Evolutionary conservation across 1,284 basidiomycete genomes (phyloP), one percentile per base, ranked within the genome.

Genomic region (Melampsora americana): DNA sequence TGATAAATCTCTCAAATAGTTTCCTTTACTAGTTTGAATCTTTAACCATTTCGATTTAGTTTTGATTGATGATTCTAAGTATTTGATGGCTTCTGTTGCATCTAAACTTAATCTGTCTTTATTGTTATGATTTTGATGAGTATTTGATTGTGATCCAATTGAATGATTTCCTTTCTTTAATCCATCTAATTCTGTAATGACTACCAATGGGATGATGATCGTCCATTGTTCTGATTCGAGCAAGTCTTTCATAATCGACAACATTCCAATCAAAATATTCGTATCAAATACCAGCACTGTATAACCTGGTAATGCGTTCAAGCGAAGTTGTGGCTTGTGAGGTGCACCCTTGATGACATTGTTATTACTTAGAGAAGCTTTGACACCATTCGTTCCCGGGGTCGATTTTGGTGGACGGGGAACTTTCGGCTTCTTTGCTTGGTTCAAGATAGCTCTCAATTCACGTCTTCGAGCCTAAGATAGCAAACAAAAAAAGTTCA

Each of bases 181-280:
- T 16, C 95, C 93, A 80, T 99, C 95, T 12, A 99, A 89, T 81
- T 99, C 95, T 86, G 95, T 97, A 80, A 98, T 87, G 73, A 96
- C 95, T 79, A 93, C 93, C 1, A 97, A 87, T 3, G 95, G 95
- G 0, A 99, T 86, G 73, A 99, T 86, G 68, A 96, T 86, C 0
- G 91, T 96, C 93, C 93, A 99, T 59, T 86, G 85, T 39, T 89
- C 85, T 78, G 89, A 89, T 82, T 95, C 90, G 77, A 98, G 86
- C 77, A 98, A 86, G 14, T 89, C 87, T 1, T 87, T 83, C 78
- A 98, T 86, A 78, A 90, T 85, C 0, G 88, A 83, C 5, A 95
- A 85, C 0, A 91, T 91, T 0, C 91, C 91, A 5, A 97, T 86
- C 0, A 97, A 85, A 77, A 97, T 90, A 84, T 98, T 98, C 66